Percentiles rank a stretch among this genome's conserved stretches.
These are phyloP conservation scores for Colletotrichum sp. DNA, from an alignment of 2,329 filamentous ascomycete species.

Conservation along the genomic window DNA sequence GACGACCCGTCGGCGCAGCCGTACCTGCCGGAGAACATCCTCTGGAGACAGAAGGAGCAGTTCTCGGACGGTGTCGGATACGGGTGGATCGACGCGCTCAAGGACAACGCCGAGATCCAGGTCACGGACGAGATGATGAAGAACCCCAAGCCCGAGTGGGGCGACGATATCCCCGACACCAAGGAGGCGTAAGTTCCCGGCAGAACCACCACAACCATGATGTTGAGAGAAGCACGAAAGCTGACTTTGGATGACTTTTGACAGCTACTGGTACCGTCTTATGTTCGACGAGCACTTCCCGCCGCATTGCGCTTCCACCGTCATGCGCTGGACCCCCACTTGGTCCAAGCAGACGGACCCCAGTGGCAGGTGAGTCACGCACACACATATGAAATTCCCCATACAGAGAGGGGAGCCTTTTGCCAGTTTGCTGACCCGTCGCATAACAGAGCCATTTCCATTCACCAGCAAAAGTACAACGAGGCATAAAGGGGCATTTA, in stretches of 20 bases:
- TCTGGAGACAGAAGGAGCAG: conserved; percentile 99
- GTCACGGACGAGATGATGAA: conserved; percentile 98
- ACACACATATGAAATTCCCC: background rate
- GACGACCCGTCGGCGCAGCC: conserved; percentile 82
- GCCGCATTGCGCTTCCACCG: conserved; percentile 85
- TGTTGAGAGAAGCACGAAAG: background rate
- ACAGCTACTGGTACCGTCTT: conserved; percentile 90
- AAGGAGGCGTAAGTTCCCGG: conserved; percentile 78
- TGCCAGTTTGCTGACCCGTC: conserved; percentile 6
- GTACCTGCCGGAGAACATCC: conserved; percentile 94
- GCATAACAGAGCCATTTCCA: conserved; percentile 71
- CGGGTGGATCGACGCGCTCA: conserved; percentile 97
- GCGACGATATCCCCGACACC: conserved; percentile 86
- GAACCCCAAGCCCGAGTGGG: conserved; percentile 98
- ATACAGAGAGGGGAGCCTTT: background rate
- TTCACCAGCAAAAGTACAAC: conserved; percentile 77
- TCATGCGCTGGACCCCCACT: conserved; percentile 95
- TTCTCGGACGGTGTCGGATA: conserved; percentile 99
- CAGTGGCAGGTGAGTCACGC: conserved; percentile 75
- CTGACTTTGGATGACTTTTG: conserved; percentile 26
- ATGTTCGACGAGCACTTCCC: conserved; percentile 99
- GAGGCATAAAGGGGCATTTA: conserved; percentile 36
- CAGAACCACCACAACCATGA: background rate
- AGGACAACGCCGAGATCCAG: conserved; percentile 88
- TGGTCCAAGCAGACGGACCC: conserved; percentile 98